Conservation (phyloP, 805 yeast species). For the Metschnikowia cubensis region DNA sequence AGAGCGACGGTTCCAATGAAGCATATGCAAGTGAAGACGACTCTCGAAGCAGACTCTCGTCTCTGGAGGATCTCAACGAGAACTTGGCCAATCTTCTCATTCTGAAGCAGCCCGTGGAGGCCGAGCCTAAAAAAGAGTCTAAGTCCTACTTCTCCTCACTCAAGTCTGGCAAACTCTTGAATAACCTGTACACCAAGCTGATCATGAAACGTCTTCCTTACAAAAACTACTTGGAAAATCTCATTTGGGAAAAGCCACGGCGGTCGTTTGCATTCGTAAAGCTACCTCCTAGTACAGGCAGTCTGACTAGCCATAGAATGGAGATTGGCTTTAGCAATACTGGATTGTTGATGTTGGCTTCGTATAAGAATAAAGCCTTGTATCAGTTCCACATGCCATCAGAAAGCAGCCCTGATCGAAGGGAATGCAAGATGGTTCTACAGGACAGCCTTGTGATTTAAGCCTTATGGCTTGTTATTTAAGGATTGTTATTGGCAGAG, state of each 20-base stretch:
- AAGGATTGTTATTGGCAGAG: too few relatives aligned
- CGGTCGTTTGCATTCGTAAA: slow-evolving; percentile 41
- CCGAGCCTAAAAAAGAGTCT: slow-evolving; percentile 11
- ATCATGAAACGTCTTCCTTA: slow-evolving; percentile 39
- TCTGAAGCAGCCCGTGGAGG: slow-evolving; percentile 16
- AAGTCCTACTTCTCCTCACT: slow-evolving; percentile 19
- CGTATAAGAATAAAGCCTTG: slow-evolving; percentile 35
- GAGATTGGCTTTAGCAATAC: slow-evolving; percentile 36
- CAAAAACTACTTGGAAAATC: slow-evolving; percentile 36
- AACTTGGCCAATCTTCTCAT: slow-evolving; percentile 37
- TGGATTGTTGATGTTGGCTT: slow-evolving; percentile 33
- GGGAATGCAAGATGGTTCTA: slow-evolving; percentile 29
- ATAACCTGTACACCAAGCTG: slow-evolving; percentile 35
- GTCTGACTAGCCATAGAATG: slow-evolving; percentile 17
- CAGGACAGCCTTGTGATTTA: slow-evolving; percentile 20
- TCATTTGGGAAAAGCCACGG: slow-evolving; percentile 41
- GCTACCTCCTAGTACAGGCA: slow-evolving; percentile 24
- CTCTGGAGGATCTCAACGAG: slow-evolving; percentile 41
- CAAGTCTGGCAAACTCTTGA: slow-evolving; percentile 27
- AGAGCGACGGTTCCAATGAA: slow-evolving; percentile 12
- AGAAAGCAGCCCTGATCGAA: slow-evolving; percentile 22
- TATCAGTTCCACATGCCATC: slow-evolving; percentile 36
- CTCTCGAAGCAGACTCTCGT: slow-evolving; percentile 20
- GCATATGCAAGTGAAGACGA: slow-evolving; percentile 16
- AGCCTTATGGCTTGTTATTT: background rate